phyloP scores from a whole-genome alignment of 148 eudicot species.

The Camellia sinensis region DNA sequence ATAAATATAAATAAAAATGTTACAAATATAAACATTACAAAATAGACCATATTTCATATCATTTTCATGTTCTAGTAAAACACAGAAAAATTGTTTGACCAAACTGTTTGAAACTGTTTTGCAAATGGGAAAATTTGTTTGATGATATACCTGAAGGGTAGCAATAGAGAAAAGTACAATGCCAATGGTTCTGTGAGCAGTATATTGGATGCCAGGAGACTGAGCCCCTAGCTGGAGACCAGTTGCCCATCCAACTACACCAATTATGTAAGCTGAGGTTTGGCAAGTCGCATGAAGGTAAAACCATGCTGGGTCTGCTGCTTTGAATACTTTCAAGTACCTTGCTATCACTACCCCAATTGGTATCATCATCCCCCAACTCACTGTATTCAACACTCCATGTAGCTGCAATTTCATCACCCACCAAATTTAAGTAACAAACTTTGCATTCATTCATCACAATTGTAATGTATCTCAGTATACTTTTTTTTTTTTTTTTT shows the following conservation, averaged over 20 bases:
- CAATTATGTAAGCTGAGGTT: constrained; percentile 55
- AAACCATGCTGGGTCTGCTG: constrained; percentile 77
- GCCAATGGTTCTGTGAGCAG: constrained; percentile 59
- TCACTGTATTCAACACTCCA: constrained; percentile 59
- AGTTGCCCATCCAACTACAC: constrained; percentile 68
- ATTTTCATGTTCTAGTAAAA: no score
- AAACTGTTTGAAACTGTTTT: no score
- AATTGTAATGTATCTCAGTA: no score
- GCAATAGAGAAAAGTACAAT: constrained; percentile 58
- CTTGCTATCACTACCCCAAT: constrained; percentile 61
- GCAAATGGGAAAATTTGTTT: no score
- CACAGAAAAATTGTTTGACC: no score
- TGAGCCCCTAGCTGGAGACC: constrained; percentile 56
- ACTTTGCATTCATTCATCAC: no score
- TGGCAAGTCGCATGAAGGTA: constrained; percentile 77
- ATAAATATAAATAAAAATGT: no score
- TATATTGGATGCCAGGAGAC: constrained; percentile 35
- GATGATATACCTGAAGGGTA: constrained; percentile 60
- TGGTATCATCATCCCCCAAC: constrained; percentile 86
- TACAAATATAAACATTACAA: no score
- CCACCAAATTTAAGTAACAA: background rate
- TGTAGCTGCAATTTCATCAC: constrained; percentile 45
- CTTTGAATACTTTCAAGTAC: constrained; percentile 47
- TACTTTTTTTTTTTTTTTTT: no score
- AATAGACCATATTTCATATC: no score